These are phyloP conservation scores for Cupressus sempervirens DNA, from an alignment of 75 land plant species.

Conservation along the genomic window DNA sequence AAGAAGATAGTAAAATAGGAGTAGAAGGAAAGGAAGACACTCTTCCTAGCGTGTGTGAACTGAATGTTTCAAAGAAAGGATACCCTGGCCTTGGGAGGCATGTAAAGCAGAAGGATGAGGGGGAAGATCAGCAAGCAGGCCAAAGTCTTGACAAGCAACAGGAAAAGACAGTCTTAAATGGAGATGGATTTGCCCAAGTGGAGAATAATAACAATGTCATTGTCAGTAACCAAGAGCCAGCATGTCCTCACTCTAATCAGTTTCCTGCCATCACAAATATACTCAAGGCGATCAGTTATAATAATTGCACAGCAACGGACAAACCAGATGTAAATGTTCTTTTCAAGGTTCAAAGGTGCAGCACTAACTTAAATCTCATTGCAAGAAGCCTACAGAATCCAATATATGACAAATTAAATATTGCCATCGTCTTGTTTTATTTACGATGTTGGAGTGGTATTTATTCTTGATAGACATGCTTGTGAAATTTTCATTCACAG, in stretches of 20 bases:
- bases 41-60: neutral
- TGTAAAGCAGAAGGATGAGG: neutral
- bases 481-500: neutral
- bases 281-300: constrained; percentile 6
- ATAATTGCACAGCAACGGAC: constrained; percentile 1
- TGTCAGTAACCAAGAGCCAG: neutral
- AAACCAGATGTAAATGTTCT: constrained; percentile 7
- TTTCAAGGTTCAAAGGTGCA: constrained; percentile 9
- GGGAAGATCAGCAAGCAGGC: constrained; percentile 1
- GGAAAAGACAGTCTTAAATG: neutral
- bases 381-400: neutral
- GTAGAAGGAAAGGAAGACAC: neutral
- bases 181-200: neutral
- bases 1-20: neutral
- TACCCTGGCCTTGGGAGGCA: neutral
- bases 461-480: neutral
- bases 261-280: neutral
- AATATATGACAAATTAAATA: neutral
- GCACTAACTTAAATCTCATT: neutral
- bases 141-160: neutral
- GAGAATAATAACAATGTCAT: neutral
- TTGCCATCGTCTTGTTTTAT: neutral
- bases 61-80: neutral
- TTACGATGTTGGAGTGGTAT: neutral
- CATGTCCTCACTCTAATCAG: neutral